Base-by-base conservation (phyloP, 257 asterid genomes). In the Nicotiana benthamiana region DNA sequence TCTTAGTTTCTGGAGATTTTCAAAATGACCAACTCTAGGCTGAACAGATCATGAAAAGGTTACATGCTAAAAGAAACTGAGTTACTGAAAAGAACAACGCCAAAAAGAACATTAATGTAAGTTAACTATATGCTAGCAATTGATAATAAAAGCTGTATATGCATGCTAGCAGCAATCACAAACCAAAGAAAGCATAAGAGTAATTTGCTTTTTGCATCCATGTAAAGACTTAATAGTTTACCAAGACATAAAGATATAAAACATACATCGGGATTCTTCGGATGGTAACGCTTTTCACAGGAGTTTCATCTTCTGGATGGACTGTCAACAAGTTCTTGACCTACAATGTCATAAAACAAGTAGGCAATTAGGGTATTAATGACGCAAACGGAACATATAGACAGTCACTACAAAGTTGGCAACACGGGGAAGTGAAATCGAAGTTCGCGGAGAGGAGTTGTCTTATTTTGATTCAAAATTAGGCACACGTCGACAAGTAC, bases 261-360 rank as follows among this genome's bases (percentile, higher is more conserved):
- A 18, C 24, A 64, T 85, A 95, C 99, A 94, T 91, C 43, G 99
- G 99, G 46, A 95, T 90, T 86, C 88, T 93, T 63, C 99, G 94
- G 79, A 92, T 89, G 12, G 98, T 92, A 81, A 95, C 97, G 66
- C 88, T 90, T 85, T 92, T 92, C 82, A 95, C 98, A 5, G 94
- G 93, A 66, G 90, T 84, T 85, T 89, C 88, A 57, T 92, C 97
- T 82, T 91, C 99, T 9, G 97, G 91, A 81, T 90, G 97, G 82
- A 95, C 81, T 22, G 97, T 92, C 74, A 95, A 86, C 87, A 95
- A 89, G 81, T 93, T 93, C 84, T 95, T 95, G 9, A 86, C 94
- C 99, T 95, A 83, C 24, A 79, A 82, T 51, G 70, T 26, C 18
- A 72, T 24, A 62, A 79, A 36, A 59, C 5, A 53, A 64, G 17